Evolutionary conservation across 768 basidiomycete species (phyloP).

Genomic region (Suillus plorans): DNA sequence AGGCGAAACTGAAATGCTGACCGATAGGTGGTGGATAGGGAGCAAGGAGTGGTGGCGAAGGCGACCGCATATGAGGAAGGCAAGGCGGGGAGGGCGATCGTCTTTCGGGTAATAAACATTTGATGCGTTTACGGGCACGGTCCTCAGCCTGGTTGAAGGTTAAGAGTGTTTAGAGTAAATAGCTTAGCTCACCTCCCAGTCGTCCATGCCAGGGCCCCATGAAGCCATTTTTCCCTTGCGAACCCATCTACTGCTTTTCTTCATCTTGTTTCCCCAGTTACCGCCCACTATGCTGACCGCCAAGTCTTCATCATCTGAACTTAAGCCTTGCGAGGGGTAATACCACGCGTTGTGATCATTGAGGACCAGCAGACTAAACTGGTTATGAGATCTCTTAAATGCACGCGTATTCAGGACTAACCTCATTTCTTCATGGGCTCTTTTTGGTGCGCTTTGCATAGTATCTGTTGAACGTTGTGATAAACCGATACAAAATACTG

Average conservation of each 20-base stretch:
- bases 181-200: conserved; percentile 67
- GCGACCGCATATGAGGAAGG: conserved; percentile 74
- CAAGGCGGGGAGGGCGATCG: conserved; percentile 72
- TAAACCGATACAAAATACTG: not conserved
- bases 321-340: conserved; percentile 76
- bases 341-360: conserved; percentile 82
- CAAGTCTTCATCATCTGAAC: conserved; percentile 62
- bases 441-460: conserved; percentile 25
- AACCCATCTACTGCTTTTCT: conserved; percentile 78
- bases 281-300: conserved; percentile 50
- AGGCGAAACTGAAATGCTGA: conserved; percentile 75
- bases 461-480: not conserved
- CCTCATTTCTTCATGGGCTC: conserved; percentile 33
- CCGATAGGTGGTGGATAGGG: conserved; percentile 70
- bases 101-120: conserved; percentile 59
- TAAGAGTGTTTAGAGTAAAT: conserved; percentile 12
- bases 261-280: conserved; percentile 84
- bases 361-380: conserved; percentile 44
- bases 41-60: conserved; percentile 74
- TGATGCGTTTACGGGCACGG: conserved; percentile 78
- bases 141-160: conserved; percentile 63
- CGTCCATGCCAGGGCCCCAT: conserved; percentile 84
- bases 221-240: conserved; percentile 77
- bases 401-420: conserved; percentile 12
- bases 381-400: conserved; percentile 9